Base-by-base conservation (phyloP, 179 eudicot species). In the Drosera spatulata region DNA sequence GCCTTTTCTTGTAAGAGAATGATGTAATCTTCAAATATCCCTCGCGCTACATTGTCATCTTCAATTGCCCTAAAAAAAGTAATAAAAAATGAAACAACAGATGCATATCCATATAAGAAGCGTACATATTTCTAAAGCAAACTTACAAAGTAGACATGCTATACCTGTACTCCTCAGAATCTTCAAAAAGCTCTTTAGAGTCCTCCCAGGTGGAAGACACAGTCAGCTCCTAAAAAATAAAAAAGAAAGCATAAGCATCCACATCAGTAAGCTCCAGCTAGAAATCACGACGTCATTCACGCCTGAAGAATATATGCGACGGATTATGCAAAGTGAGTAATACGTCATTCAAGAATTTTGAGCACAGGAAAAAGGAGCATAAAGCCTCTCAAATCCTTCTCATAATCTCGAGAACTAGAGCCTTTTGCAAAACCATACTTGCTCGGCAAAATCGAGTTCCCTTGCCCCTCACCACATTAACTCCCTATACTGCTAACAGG, bases 161-260 rank as follows among this genome's bases (percentile, higher is more conserved):
- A 48, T 72, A 93, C 99, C 87, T 86, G 80, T 77, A 94, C 71
- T 94, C 99, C 15, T 88, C 85, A 75, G 87, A 83, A 54, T 83
- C 95, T 68, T 90, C 96, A 70, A 94, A 74, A 49, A 83, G 78
- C 65, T 67, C 69, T 65, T 74, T 84, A 72, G 84, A 78, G 67
- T 94, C 99, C 52, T 85, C 97, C 97, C 99, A 94, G 49, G 73
- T 66, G 61, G 99, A 94, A 61, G 77, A 68, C 56, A 67, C 80
- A 71, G 70, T 81, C 60, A 94, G 79, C 66, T 94, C 99, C 99
- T 85, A 59, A 14, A 60, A 69, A 22, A 22, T 22, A 22, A 22
- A 22, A 22, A 22, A 22, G 33, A 22, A 22, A 22, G 33, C 33
- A 22, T 22, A 22, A 22, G 1, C 33, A 22, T 22, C 33, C 33